Percentiles rank a stretch among this genome's conserved stretches.
These are phyloP conservation scores for Colletotrichum limetticola DNA, from an alignment of 2,329 filamentous ascomycete species.

Conservation along the genomic window DNA sequence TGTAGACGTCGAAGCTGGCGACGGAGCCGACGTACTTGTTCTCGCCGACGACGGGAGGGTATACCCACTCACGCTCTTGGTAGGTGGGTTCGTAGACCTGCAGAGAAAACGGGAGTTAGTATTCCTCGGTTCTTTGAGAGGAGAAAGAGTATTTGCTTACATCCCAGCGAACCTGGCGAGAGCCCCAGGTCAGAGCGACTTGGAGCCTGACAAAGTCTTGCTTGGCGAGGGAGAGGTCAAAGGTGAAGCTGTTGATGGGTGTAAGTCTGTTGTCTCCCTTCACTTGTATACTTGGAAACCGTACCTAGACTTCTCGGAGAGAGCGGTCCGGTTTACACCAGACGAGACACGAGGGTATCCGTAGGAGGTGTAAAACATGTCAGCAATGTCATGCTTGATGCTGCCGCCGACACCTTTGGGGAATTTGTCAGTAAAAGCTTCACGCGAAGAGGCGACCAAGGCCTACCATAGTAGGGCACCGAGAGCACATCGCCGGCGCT, in stretches of 20 bases:
- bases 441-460: no score
- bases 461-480: constrained; percentile 45
- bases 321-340: constrained; percentile 13
- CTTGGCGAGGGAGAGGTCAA: constrained; percentile 37
- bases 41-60: constrained; percentile 51
- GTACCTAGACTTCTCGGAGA: constrained; percentile 23
- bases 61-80: constrained; percentile 52
- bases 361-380: constrained; percentile 22
- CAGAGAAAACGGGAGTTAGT: background rate
- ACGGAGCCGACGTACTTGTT: constrained; percentile 55
- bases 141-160: background rate
- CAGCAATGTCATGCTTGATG: constrained; percentile 25
- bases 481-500: constrained; percentile 46
- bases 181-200: constrained; percentile 39
- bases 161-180: constrained; percentile 43
- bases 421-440: background rate
- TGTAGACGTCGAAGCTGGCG: constrained; percentile 41
- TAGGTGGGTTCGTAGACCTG: constrained; percentile 51
- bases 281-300: background rate
- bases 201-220: constrained; percentile 42
- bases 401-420: constrained; percentile 19
- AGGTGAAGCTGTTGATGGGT: constrained; percentile 28
- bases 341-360: constrained; percentile 24
- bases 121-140: background rate
- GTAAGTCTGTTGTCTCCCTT: background rate